Conservation (phyloP, 2,329 filamentous ascomycete genomes). For the Scopulariopsis brevicaulis region DNA sequence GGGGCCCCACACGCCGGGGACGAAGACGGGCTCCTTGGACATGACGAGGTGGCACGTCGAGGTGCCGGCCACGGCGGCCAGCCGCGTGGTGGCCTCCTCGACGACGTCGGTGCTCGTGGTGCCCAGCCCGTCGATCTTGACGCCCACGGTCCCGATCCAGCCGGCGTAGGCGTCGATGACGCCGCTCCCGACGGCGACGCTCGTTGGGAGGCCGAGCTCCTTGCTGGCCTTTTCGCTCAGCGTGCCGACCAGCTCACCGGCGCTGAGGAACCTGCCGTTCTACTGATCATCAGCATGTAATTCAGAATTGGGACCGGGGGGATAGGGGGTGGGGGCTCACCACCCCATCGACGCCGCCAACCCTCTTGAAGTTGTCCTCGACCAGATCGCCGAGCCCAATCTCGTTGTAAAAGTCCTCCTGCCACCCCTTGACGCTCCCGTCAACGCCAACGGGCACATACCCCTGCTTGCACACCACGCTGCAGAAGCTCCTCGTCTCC, state of each 20-base stretch:
- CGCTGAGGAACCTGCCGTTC: slow-evolving; percentile 87
- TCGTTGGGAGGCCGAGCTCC: slow-evolving; percentile 74
- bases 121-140: slow-evolving; percentile 65
- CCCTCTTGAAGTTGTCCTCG: slow-evolving; percentile 79
- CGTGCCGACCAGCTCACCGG: slow-evolving; percentile 79
- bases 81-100: slow-evolving; percentile 82
- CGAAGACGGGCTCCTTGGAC: slow-evolving; percentile 87
- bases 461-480: slow-evolving; percentile 93
- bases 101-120: slow-evolving; percentile 51
- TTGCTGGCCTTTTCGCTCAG: slow-evolving; percentile 73
- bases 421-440: slow-evolving; percentile 95
- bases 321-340: slow-evolving; percentile 47
- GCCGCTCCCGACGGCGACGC: slow-evolving; percentile 87
- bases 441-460: slow-evolving; percentile 96
- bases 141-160: slow-evolving; percentile 98
- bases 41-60: slow-evolving; percentile 97
- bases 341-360: slow-evolving; percentile 91
- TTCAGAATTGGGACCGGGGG: not conserved
- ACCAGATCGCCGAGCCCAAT: slow-evolving; percentile 81
- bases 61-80: slow-evolving; percentile 90
- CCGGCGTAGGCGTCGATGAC: slow-evolving; percentile 98
- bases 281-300: slow-evolving; percentile 27
- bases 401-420: slow-evolving; percentile 79
- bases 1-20: slow-evolving; percentile 91
- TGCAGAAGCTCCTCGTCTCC: slow-evolving; percentile 89